Base-by-base conservation (phyloP, 129 eudicot species). In the Solidago caesia region DNA sequence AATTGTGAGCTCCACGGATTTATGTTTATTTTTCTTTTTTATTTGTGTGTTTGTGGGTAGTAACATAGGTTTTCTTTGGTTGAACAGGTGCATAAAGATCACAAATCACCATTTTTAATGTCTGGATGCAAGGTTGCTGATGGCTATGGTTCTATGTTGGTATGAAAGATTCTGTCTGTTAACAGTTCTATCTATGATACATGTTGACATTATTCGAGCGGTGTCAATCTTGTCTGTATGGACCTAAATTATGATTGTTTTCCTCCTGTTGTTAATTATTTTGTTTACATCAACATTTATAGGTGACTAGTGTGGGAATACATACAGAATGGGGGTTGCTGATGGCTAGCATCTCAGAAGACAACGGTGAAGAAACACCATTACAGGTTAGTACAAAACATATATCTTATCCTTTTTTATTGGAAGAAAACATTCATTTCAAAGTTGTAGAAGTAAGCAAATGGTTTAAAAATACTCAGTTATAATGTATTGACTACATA, bases 111-210 rank as follows among this genome's bases (percentile, higher is more conserved):
- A 52, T 93, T 93, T 76, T 81, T 93, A 41, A 90, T 93, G 98
- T 93, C 98, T 41, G 98, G 98, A 9, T 90, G 97, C 85, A 93
- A 93, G 88, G 91, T 93, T 64, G 98, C 98, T 15, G 98, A 93
- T 85, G 98, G 98, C 14, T 93, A 93, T 85, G 98, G 98, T 56
- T 86, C 89, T 73, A 93, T 93, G 98, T 87, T 93, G 97, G 98
- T 93, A 81, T 81, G 77, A 79, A 73, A 64, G 68, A 66, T 73
- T 25, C 55, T 48, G 56, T 39, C 61, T 56, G 39, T 68, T 10
- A 41, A 8, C 25, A 46, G 21, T 45, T 56, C 6, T 62, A 4
- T 53, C 9, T 4, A 52, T 70, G 13, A 15, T 14, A 12, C 10
- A 7, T n/a, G 11, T 8, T 53, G 48, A 41, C 46, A 42, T 70